Base-by-base conservation (phyloP, 441 rosid genomes). In the Gossypium aridum region DNA sequence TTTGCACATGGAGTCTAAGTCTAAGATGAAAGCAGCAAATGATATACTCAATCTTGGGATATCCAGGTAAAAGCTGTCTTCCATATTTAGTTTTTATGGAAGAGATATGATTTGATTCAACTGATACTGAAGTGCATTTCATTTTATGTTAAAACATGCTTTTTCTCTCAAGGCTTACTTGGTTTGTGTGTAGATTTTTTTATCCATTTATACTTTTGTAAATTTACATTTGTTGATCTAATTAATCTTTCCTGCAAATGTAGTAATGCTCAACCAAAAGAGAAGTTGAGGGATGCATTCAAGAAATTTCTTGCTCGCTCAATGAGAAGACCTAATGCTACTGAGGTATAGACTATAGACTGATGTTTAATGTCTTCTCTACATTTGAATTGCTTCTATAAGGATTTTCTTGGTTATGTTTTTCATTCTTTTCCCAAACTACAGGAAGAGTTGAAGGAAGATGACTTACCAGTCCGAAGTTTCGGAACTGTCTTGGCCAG, bases 401-500 rank as follows among this genome's bases (percentile, higher is more conserved):
- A 28, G 3, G 17, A 6, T 43, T 2, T 45, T 19, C 34, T 39
- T 28, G 75, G 61, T 76, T 77, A 45, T 19, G 59, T 39, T 14
- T 72, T 28, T n/a, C 45, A 19, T 76, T 10, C 12, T n/a, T 76
- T 7, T 57, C 60, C 57, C 51, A 7, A 71, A 55, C 12, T 54
- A 17, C 17, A 91, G 90, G 91, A 90, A 81, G 88, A 84, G 23
- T 37, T 75, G 1, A 84, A 77, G 73, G 98, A 85, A 81, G 81
- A 79, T 76, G 77, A 84, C 25, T 66, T 83, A 17, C 90, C 90
- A 12, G 77, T 75, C 23, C 83, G 97, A 79, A 91, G 93, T 83
- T 94, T 94, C 79, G 98, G 99, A 76, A 92, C 98, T 65, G 26
- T 92, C 77, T 70, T 95, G 80, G 54, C 85, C 31, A 84, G 79